phyloP scores from a whole-genome alignment of 768 basidiomycete species.

The Suillus spraguei region DNA sequence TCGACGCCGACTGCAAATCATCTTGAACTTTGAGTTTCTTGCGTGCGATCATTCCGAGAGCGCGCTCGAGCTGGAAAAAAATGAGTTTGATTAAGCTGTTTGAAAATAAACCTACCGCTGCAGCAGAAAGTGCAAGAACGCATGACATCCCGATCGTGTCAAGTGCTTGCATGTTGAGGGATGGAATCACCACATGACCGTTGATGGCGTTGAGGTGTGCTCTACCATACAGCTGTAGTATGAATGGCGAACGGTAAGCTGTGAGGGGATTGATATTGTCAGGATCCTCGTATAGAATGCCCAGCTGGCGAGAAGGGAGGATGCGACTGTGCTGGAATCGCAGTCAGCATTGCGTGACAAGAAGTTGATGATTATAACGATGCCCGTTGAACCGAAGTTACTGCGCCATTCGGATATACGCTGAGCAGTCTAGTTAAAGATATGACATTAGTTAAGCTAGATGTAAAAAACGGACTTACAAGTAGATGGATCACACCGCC shows the following conservation, averaged over 20 bases:
- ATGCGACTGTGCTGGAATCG: background rate
- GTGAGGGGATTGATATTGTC: background rate
- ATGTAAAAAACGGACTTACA: background rate
- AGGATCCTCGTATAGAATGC: slow-evolving; percentile 5
- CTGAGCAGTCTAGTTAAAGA: slow-evolving; percentile 2
- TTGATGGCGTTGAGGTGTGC: slow-evolving; percentile 9
- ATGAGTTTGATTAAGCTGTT: too few species aligned
- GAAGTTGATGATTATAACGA: slow-evolving; percentile 4
- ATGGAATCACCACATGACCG: slow-evolving; percentile 6
- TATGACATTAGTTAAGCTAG: background rate
- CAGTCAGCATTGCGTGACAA: background rate
- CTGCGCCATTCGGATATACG: slow-evolving; percentile 11
- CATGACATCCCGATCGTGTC: background rate
- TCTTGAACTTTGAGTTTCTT: too few species aligned
- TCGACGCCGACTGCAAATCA: too few species aligned
- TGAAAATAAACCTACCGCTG: too few species aligned
- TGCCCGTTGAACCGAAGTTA: slow-evolving; percentile 10
- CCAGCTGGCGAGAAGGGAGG: too few species aligned
- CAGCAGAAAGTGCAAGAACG: slow-evolving; percentile 4
- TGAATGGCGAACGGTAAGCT: slow-evolving; percentile 1
- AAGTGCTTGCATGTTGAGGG: background rate
- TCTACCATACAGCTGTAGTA: slow-evolving; percentile 3
- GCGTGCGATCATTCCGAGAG: too few species aligned
- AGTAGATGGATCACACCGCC: too few species aligned
- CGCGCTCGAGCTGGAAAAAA: too few species aligned